Evolutionary conservation across 257 asterid genomes (phyloP).

Genomic region (Solanum bulbocastanum): DNA sequence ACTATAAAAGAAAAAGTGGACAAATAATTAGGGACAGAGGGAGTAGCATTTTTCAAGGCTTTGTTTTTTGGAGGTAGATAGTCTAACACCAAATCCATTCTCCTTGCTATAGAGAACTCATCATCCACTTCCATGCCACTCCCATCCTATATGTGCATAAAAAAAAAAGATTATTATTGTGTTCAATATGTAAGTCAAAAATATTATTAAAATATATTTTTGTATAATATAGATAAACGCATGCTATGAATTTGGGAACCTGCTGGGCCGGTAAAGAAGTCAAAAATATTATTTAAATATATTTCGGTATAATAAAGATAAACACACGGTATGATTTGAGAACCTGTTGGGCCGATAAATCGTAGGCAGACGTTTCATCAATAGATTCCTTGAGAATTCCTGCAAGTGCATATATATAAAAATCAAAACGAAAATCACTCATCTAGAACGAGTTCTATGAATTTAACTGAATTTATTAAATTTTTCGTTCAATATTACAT

Average conservation of each 20-base stretch:
- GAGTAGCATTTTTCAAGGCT: not conserved
- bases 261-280: not conserved
- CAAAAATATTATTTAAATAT: no score
- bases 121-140: not conserved
- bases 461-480: not conserved
- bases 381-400: not conserved
- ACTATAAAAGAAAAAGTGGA: no score
- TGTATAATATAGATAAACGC: no score
- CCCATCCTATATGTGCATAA: not conserved
- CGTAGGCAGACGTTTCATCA: not conserved
- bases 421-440: not conserved
- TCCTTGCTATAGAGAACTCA: not conserved
- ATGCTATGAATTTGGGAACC: not conserved
- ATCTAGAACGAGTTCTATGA: not conserved
- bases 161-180: not conserved
- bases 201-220: no score
- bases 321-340: no score
- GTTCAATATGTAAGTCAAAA: not conserved
- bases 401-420: not conserved
- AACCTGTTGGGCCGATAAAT: no score
- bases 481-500: no score
- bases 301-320: no score
- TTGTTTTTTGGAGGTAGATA: not conserved
- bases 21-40: no score
- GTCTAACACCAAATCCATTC: not conserved